Conservation (phyloP, 2,329 filamentous ascomycete genomes). For the Aureobasidium melanogenum region DNA sequence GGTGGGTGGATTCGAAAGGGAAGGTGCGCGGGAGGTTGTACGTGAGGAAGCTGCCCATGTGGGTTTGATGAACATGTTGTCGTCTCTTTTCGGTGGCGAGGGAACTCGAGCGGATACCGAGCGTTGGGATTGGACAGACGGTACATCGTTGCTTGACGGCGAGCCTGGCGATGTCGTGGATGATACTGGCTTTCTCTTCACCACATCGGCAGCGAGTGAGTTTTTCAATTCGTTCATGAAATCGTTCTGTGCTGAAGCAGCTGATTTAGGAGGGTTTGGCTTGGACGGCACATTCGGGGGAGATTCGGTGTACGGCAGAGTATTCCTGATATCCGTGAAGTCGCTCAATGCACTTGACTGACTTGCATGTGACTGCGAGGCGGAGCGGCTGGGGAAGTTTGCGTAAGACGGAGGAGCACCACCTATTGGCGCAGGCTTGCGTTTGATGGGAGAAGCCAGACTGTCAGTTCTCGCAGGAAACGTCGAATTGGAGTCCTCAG, state of each 20-base stretch:
- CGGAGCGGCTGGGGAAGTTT: slow-evolving; percentile 15
- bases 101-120: slow-evolving; percentile 12
- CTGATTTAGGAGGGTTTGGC: background rate
- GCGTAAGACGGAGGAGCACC: slow-evolving; percentile 37
- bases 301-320: background rate
- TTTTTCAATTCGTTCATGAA: slow-evolving; percentile 13
- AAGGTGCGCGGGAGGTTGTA: background rate
- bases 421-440: slow-evolving; percentile 35
- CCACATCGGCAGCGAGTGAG: background rate
- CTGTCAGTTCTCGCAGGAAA: slow-evolving; percentile 13
- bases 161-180: slow-evolving; percentile 5
- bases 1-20: background rate
- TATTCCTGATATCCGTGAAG: background rate
- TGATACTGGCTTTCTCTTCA: slow-evolving; percentile 1
- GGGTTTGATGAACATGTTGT: slow-evolving; percentile 13
- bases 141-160: background rate
- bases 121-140: background rate
- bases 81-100: slow-evolving; percentile 4
- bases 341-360: background rate
- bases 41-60: slow-evolving; percentile 15
- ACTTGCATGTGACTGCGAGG: slow-evolving; percentile 20
- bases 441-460: slow-evolving; percentile 17
- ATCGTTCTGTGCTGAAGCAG: background rate
- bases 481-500: background rate
- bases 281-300: background rate